These are phyloP conservation scores for Onygena corvina DNA, from an alignment of 2,329 filamentous ascomycete species.

Conservation along the genomic window DNA sequence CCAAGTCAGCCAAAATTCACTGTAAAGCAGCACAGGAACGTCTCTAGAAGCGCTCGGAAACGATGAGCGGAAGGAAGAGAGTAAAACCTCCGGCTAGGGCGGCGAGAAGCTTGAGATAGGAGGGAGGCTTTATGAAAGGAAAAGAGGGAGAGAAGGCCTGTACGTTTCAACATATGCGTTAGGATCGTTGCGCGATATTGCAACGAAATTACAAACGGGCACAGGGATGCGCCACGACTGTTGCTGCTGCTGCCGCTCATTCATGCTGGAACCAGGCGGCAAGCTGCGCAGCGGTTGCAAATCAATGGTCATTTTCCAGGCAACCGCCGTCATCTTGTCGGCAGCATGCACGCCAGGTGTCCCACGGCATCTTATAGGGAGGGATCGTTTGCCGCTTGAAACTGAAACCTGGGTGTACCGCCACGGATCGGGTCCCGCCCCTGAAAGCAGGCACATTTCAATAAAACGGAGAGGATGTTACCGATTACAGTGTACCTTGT, in stretches of 20 bases:
- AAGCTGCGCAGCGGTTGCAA: no score
- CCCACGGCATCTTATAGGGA: neutral
- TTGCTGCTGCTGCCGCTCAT: neutral
- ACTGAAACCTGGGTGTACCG: neutral
- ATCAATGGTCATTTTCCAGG: no score
- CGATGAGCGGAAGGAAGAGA: neutral
- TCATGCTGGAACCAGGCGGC: neutral
- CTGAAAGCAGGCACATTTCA: slow-evolving; percentile 6
- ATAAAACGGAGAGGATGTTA: slow-evolving; percentile 4
- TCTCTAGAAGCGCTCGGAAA: neutral
- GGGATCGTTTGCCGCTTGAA: neutral
- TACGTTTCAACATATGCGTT: neutral
- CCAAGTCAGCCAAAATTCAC: slow-evolving; percentile 6
- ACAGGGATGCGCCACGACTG: neutral
- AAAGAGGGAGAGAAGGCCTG: neutral
- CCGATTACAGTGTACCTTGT: neutral
- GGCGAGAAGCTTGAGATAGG: slow-evolving; percentile 2
- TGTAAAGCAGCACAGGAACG: neutral
- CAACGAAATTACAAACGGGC: no score
- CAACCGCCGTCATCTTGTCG: no score
- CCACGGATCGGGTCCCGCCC: slow-evolving; percentile 3
- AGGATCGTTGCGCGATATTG: neutral
- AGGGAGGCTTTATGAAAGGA: no score
- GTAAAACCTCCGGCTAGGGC: neutral
- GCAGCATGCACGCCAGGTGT: neutral